phyloP scores from a whole-genome alignment of 1,284 basidiomycete genomes.

The Boletus mariae region DNA sequence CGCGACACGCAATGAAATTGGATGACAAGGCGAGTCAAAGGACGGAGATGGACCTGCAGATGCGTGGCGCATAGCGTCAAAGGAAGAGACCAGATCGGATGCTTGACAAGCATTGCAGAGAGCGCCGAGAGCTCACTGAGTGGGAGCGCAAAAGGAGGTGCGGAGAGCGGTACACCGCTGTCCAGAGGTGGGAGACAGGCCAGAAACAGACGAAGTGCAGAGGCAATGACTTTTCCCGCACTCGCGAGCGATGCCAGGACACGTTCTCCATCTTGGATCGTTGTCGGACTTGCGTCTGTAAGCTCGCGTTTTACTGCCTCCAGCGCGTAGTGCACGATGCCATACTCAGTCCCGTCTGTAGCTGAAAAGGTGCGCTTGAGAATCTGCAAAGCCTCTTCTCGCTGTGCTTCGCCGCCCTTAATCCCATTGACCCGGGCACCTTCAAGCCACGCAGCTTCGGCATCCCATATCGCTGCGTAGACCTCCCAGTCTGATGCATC shows the following conservation, averaged over 20 bases:
- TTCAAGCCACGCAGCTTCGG: conserved; percentile 66
- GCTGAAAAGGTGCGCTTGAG: conserved; percentile 41
- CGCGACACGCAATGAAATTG: conserved; percentile 57
- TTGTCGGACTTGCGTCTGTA: background rate
- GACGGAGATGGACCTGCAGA: conserved; percentile 42
- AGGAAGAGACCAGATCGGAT: conserved; percentile 46
- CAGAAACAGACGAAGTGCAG: conserved; percentile 60
- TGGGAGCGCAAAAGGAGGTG: conserved; percentile 56
- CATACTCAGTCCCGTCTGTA: conserved; percentile 35
- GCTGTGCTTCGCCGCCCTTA: conserved; percentile 63
- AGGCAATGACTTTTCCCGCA: conserved; percentile 35
- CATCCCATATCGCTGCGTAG: conserved; percentile 53
- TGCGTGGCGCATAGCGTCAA: conserved; percentile 7
- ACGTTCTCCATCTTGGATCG: conserved; percentile 4
- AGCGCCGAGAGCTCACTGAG: conserved; percentile 51
- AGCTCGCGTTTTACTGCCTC: conserved; percentile 15
- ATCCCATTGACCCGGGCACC: conserved; percentile 71
- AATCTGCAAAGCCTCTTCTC: conserved; percentile 36
- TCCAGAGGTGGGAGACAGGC: conserved; percentile 48
- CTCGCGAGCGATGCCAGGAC: conserved; percentile 12
- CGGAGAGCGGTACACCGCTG: conserved; percentile 30
- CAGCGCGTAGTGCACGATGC: conserved; percentile 16
- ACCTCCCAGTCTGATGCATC: conserved; percentile 20
- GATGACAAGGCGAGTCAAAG: conserved; percentile 50
- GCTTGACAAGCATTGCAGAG: conserved; percentile 46